Evolutionary conservation across 2,329 filamentous ascomycete species (phyloP).

Genomic region (Nemania sp.): DNA sequence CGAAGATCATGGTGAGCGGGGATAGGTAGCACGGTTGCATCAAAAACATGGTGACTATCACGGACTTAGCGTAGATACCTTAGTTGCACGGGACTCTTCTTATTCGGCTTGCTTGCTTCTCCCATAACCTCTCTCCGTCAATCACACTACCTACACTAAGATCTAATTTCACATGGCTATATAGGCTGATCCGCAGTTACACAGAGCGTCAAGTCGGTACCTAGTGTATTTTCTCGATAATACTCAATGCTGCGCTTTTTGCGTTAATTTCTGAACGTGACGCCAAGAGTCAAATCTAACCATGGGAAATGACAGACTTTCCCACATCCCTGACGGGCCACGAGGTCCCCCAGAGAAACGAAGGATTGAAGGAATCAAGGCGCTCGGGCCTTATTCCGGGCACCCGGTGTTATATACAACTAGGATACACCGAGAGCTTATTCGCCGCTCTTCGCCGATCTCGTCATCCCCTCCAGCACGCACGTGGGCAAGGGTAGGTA

Average conservation of each 20-base stretch:
- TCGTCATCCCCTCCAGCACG: neutral
- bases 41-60: no score
- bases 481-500: no score
- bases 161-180: no score
- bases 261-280: constrained; percentile 2
- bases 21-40: neutral
- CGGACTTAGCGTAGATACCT: no score
- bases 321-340: neutral
- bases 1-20: constrained; percentile 3
- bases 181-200: constrained; percentile 5
- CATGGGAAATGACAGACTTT: neutral
- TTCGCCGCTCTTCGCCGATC: neutral
- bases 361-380: no score
- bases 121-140: no score
- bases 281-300: constrained; percentile 1
- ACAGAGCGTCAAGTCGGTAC: neutral
- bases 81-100: no score
- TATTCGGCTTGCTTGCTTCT: no score
- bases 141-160: no score
- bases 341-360: no score
- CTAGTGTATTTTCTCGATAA: neutral
- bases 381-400: no score
- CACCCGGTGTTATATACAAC: neutral
- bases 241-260: no score
- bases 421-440: neutral